These are phyloP conservation scores for Misopates orontium DNA, from an alignment of 257 asterid genomes.

Conservation along the genomic window DNA sequence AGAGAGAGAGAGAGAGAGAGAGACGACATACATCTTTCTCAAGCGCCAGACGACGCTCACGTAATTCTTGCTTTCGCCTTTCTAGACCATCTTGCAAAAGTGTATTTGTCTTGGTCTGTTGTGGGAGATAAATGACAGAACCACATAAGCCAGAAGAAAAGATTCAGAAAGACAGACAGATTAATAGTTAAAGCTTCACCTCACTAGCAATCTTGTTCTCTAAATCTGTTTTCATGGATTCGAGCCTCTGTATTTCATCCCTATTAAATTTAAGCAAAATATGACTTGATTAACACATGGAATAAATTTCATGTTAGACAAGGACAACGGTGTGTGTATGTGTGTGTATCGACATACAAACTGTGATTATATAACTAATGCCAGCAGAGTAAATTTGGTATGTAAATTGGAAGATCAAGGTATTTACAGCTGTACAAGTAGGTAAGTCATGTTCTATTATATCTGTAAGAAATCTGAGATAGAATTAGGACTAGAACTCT, in stretches of 20 bases:
- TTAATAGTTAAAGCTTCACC: constrained; percentile 47
- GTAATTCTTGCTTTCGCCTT: constrained; percentile 65
- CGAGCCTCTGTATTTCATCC: constrained; percentile 66
- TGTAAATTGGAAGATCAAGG: too few species aligned
- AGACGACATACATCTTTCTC: constrained; percentile 73
- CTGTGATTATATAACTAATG: too few species aligned
- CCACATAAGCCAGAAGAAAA: constrained; percentile 15
- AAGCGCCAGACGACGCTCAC: constrained; percentile 72
- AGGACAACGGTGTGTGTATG: constrained; percentile 16
- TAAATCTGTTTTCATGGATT: constrained; percentile 55
- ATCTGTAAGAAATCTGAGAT: neutral
- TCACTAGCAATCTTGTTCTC: constrained; percentile 59
- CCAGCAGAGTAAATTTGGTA: too few species aligned
- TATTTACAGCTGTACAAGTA: neutral
- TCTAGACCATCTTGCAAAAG: constrained; percentile 60
- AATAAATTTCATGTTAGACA: constrained; percentile 19
- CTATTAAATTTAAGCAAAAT: constrained; percentile 33
- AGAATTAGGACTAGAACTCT: too few species aligned
- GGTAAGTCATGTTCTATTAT: neutral
- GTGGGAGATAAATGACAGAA: constrained; percentile 26
- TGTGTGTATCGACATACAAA: neutral
- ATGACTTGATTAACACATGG: neutral
- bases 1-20: neutral
- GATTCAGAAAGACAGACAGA: constrained; percentile 16
- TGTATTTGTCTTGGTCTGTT: constrained; percentile 58